Conservation (phyloP, 2,329 filamentous ascomycete genomes). For the Lasiodiplodia sp. region DNA sequence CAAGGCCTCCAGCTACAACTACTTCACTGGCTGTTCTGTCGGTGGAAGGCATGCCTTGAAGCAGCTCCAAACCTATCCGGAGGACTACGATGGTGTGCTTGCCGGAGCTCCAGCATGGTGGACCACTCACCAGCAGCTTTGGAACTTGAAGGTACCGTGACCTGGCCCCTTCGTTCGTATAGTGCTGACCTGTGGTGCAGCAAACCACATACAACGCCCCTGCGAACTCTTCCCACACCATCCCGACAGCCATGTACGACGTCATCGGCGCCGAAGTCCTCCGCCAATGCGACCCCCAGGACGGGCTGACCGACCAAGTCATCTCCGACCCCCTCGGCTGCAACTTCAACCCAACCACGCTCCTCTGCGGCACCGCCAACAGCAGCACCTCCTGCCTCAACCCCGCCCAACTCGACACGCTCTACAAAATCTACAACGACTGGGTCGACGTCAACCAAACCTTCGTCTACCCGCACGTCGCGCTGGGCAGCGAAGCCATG, state of each 20-base stretch:
- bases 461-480: constrained; percentile 50
- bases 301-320: constrained; percentile 9
- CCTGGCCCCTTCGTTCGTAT: constrained; percentile 47
- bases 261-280: constrained; percentile 5
- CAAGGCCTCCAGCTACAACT: constrained; percentile 41
- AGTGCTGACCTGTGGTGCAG: constrained; percentile 34
- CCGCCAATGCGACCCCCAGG: constrained; percentile 14
- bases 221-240: background rate
- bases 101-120: constrained; percentile 62
- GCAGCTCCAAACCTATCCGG: constrained; percentile 60
- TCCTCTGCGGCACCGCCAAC: background rate
- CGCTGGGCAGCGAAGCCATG: constrained; percentile 48
- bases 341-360: background rate
- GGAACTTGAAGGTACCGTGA: constrained; percentile 52
- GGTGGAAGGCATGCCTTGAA: constrained; percentile 67
- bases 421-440: constrained; percentile 38
- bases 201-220: constrained; percentile 38
- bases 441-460: constrained; percentile 51
- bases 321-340: background rate
- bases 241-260: background rate
- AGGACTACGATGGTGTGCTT: constrained; percentile 66
- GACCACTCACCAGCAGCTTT: constrained; percentile 56
- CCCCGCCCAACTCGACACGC: background rate
- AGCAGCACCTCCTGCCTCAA: background rate
- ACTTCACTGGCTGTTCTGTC: constrained; percentile 66